These are phyloP conservation scores for Taxillus chinensis DNA, from an alignment of 164 flowering plant species.

Conservation along the genomic window DNA sequence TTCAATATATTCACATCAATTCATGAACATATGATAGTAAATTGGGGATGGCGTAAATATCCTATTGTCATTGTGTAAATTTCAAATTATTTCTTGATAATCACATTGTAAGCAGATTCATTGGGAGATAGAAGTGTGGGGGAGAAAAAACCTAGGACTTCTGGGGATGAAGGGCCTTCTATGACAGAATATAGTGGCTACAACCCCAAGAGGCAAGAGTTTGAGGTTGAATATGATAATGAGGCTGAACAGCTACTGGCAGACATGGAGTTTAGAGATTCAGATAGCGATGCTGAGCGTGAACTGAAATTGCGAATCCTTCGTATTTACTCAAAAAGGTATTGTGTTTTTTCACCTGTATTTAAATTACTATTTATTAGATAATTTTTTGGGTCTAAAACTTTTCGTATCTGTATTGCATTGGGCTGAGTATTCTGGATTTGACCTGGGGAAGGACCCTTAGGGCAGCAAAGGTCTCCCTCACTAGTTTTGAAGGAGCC, in stretches of 20 bases:
- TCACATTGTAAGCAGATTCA: conserved; percentile 16
- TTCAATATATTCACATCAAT: no score
- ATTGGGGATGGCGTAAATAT: no score
- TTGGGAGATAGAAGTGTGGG: conserved; percentile 15
- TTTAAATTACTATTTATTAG: no score
- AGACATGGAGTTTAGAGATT: conserved; percentile 40
- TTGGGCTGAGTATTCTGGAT: no score
- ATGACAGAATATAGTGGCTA: conserved; percentile 30
- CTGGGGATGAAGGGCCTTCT: conserved; percentile 21
- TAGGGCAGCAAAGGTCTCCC: no score
- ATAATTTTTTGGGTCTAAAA: no score
- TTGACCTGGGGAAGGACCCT: no score
- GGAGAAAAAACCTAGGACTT: conserved; percentile 23
- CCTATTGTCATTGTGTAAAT: no score
- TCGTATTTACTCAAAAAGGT: conserved; percentile 36
- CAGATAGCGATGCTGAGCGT: conserved; percentile 27
- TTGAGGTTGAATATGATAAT: conserved; percentile 40
- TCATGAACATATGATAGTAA: no score
- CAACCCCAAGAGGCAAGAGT: conserved; percentile 35
- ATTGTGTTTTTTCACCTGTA: background rate
- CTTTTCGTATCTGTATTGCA: no score
- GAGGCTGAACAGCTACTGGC: conserved; percentile 40
- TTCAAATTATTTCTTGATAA: no score
- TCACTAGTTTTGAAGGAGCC: no score
- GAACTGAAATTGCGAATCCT: conserved; percentile 33